Conservation (phyloP, 2,329 filamentous ascomycete genomes). For the Calonectria leucothoes region DNA sequence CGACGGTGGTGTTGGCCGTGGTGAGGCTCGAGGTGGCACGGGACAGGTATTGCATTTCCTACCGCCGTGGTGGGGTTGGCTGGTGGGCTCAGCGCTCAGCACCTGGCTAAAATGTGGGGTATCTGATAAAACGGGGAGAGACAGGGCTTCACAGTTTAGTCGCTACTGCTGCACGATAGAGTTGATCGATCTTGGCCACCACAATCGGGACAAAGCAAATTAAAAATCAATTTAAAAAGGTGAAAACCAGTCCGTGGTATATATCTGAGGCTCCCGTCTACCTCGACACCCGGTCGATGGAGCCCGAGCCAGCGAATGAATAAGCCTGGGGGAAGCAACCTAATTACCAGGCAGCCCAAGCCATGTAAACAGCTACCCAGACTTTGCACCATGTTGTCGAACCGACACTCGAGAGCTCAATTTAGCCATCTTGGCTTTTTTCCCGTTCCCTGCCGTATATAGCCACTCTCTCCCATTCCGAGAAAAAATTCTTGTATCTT, state of each 20-base stretch:
- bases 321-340: neutral
- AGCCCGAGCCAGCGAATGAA: conserved; percentile 1
- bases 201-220: neutral
- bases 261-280: neutral
- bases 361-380: neutral
- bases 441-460: neutral
- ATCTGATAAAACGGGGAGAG: neutral
- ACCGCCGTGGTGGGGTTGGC: conserved; percentile 20
- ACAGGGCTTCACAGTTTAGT: neutral
- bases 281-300: neutral
- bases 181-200: neutral
- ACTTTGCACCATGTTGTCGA: neutral
- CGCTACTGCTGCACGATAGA: neutral
- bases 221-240: conserved; percentile 2
- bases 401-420: neutral
- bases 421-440: neutral
- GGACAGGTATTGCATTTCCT: conserved; percentile 25
- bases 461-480: neutral
- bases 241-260: neutral
- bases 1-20: neutral
- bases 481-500: neutral
- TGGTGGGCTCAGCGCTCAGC: conserved; percentile 3
- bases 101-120: conserved; percentile 20
- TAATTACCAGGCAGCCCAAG: neutral
- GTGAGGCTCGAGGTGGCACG: conserved; percentile 25